phyloP scores from a whole-genome alignment of 2,329 filamentous ascomycete species.

The Alternaria gaisen region DNA sequence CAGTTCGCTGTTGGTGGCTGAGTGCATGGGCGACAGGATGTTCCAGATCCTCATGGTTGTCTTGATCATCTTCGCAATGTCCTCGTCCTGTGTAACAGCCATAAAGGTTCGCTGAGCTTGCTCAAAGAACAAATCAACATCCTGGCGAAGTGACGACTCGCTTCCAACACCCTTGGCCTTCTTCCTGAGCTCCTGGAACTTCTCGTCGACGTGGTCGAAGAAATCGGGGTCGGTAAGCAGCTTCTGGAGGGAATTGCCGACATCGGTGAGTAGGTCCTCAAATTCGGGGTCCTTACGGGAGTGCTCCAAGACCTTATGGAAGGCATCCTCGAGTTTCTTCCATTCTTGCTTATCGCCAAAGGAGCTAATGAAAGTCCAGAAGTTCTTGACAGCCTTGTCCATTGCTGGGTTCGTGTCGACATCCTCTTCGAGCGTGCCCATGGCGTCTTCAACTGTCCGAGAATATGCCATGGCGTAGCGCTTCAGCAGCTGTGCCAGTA shows the following conservation, averaged over 20 bases:
- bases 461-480: constrained; percentile 83
- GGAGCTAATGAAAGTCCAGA: constrained; percentile 81
- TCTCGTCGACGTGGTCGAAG: constrained; percentile 76
- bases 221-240: constrained; percentile 88
- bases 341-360: constrained; percentile 80
- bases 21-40: constrained; percentile 72
- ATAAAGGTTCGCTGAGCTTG: constrained; percentile 74
- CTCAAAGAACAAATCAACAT: constrained; percentile 75
- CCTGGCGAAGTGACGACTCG: constrained; percentile 73
- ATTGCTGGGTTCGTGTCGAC: constrained; percentile 76
- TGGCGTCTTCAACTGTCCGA: constrained; percentile 72
- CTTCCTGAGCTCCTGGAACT: constrained; percentile 66
- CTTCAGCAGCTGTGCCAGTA: constrained; percentile 76
- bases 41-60: constrained; percentile 73
- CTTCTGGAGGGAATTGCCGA: constrained; percentile 78
- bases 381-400: constrained; percentile 78
- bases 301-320: constrained; percentile 76
- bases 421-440: constrained; percentile 73
- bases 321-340: constrained; percentile 74
- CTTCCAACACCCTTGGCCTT: constrained; percentile 67
- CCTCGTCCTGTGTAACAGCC: constrained; percentile 74
- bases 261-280: constrained; percentile 76
- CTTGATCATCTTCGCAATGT: constrained; percentile 73
- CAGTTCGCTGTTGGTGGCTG: constrained; percentile 74
- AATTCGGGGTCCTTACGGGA: constrained; percentile 82